These are phyloP conservation scores for Boletus subparvulus DNA, from an alignment of 768 basidiomycete species.

Conservation along the genomic window DNA sequence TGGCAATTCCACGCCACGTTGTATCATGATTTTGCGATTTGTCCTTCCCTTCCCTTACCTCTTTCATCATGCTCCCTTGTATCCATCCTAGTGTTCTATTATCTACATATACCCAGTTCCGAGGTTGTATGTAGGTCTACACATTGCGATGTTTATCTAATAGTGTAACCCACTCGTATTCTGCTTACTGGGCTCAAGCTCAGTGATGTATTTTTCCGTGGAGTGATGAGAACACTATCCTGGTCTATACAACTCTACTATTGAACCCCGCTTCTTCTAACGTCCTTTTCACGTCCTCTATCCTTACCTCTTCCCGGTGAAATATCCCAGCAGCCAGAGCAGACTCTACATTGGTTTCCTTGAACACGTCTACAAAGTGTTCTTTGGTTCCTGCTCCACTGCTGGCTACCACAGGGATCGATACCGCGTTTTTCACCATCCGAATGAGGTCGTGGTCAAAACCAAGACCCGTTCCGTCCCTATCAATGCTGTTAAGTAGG, in stretches of 20 bases:
- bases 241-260: slow-evolving; percentile 36
- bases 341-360: slow-evolving; percentile 77
- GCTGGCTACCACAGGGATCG: slow-evolving; percentile 91
- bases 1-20: slow-evolving; percentile 6
- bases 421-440: slow-evolving; percentile 72
- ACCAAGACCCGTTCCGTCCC: slow-evolving; percentile 89
- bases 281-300: slow-evolving; percentile 73
- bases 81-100: slow-evolving; percentile 31
- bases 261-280: slow-evolving; percentile 50
- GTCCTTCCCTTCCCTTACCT: background rate
- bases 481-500: slow-evolving; percentile 92
- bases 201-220: background rate
- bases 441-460: slow-evolving; percentile 85
- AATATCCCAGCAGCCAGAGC: slow-evolving; percentile 97
- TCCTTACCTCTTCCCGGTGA: slow-evolving; percentile 84
- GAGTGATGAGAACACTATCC: background rate
- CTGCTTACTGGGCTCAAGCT: background rate
- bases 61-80: slow-evolving; percentile 30
- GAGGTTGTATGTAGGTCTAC: slow-evolving; percentile 37
- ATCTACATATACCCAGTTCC: slow-evolving; percentile 34
- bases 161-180: slow-evolving; percentile 30
- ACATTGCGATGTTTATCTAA: slow-evolving; percentile 27
- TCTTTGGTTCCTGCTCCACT: slow-evolving; percentile 83
- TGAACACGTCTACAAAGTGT: slow-evolving; percentile 90
- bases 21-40: slow-evolving; percentile 10